Evolutionary conservation across 1,284 basidiomycete species (phyloP).

Genomic region (Leccinum fallax): DNA sequence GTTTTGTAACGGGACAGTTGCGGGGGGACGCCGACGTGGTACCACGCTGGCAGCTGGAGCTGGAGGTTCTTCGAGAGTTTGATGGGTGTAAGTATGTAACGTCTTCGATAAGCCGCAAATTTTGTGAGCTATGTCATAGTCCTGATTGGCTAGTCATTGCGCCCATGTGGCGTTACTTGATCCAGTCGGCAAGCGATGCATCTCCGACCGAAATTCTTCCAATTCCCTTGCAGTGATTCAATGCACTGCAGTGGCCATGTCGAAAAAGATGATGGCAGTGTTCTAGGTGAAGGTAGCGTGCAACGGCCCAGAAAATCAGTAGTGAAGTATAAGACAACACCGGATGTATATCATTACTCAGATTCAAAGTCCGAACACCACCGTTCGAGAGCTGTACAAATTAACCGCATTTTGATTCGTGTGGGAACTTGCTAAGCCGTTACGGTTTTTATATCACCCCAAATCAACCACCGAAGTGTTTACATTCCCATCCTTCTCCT

Average conservation of each 20-base stretch:
- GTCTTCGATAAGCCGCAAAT: background rate
- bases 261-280: background rate
- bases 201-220: background rate
- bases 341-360: background rate
- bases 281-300: background rate
- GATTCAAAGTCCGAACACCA: background rate
- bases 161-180: background rate
- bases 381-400: background rate
- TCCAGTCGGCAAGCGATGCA: background rate
- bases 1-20: too few relatives aligned
- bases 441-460: slow-evolving; percentile 28
- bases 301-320: background rate
- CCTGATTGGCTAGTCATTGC: background rate
- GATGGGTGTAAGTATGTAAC: too few relatives aligned
- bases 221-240: background rate
- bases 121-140: background rate
- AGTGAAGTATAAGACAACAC: background rate
- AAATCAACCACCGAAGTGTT: slow-evolving; percentile 8
- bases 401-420: slow-evolving; percentile 13
- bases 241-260: background rate
- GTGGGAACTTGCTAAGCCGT: slow-evolving; percentile 28
- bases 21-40: too few relatives aligned
- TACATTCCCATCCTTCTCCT: slow-evolving; percentile 18
- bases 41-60: too few relatives aligned
- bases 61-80: too few relatives aligned